phyloP scores from a whole-genome alignment of 768 basidiomycete genomes.

The Sporobolomyces phaffii region DNA sequence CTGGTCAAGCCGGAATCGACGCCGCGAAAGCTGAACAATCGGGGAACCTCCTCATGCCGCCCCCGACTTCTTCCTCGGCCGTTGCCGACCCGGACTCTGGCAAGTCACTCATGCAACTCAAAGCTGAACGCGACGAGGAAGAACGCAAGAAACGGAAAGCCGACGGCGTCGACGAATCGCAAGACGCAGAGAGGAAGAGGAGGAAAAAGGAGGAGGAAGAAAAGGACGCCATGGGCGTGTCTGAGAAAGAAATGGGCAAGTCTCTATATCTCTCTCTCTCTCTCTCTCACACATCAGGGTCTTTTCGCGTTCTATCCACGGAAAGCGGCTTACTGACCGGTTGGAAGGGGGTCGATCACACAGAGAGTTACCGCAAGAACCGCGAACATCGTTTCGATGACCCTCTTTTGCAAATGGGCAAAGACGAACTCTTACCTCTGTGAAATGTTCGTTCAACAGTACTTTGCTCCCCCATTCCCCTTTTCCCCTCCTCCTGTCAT shows the following conservation, averaged over 20 bases:
- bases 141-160: conserved; percentile 14
- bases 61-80: neutral
- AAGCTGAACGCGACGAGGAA: conserved; percentile 57
- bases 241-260: conserved; percentile 36
- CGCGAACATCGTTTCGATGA: conserved; percentile 30
- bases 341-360: neutral
- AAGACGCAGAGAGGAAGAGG: conserved; percentile 4
- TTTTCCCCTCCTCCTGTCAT: too few species aligned
- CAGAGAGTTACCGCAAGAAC: conserved; percentile 21
- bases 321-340: too few species aligned
- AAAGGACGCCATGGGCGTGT: conserved; percentile 29
- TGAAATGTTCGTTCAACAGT: neutral
- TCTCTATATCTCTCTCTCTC: neutral
- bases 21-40: conserved; percentile 18
- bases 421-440: conserved; percentile 30
- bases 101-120: conserved; percentile 71
- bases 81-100: conserved; percentile 57
- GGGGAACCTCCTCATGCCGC: conserved; percentile 5
- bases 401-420: conserved; percentile 17
- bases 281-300: too few species aligned
- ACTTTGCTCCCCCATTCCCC: too few species aligned
- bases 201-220: conserved; percentile 19
- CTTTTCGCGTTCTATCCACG: too few species aligned
- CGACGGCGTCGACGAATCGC: conserved; percentile 8
- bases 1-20: conserved; percentile 35